Conservation (phyloP, 1,139 yeast genomes). For the Saccharomyces hybrid region DNA sequence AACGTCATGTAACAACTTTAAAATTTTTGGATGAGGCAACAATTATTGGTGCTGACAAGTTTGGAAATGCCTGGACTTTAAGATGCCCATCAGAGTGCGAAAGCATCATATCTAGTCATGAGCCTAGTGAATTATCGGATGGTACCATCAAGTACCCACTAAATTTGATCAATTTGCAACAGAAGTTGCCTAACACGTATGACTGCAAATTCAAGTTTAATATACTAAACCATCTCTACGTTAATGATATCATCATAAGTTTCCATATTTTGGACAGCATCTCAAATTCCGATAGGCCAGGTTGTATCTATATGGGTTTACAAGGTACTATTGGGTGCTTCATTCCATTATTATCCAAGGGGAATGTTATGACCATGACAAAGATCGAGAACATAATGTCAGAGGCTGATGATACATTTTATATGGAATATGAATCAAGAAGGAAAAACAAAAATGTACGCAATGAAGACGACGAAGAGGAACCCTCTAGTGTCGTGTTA, state of each 20-base stretch:
- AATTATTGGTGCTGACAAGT: conserved; percentile 79
- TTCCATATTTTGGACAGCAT: conserved; percentile 36
- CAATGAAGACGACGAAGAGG: conserved; percentile 2
- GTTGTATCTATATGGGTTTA: conserved; percentile 63
- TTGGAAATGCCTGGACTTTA: conserved; percentile 69
- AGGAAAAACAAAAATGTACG: neutral
- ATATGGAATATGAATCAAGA: conserved; percentile 11
- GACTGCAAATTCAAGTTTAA: conserved; percentile 43
- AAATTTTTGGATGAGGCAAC: conserved; percentile 65
- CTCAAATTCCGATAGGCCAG: conserved; percentile 46
- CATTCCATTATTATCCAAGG: conserved; percentile 55
- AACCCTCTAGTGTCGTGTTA: neutral
- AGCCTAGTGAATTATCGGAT: neutral
- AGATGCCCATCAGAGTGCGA: conserved; percentile 43
- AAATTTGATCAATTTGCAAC: neutral
- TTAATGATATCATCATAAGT: conserved; percentile 66
- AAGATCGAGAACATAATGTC: conserved; percentile 49
- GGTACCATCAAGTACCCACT: neutral
- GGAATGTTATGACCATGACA: conserved; percentile 55
- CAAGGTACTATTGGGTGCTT: conserved; percentile 77
- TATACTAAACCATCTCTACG: conserved; percentile 51
- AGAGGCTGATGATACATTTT: conserved; percentile 25
- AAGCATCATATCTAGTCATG: conserved; percentile 5
- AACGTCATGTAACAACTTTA: conserved; percentile 59
- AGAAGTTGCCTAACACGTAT: conserved; percentile 17